These are phyloP conservation scores for Bauhinia variegata DNA, from an alignment of 306 rosid genomes.

Conservation along the genomic window DNA sequence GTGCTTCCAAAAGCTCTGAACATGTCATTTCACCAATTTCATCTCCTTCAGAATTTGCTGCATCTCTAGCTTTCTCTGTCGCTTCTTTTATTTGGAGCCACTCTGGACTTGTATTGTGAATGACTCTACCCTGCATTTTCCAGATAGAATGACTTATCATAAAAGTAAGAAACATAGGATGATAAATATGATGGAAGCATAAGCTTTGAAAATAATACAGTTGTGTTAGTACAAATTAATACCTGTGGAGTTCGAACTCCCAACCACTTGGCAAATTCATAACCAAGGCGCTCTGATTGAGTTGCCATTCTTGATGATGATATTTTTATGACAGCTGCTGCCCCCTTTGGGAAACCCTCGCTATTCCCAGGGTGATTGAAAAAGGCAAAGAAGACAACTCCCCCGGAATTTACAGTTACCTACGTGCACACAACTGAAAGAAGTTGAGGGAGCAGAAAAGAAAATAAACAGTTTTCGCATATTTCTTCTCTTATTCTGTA, in stretches of 20 bases:
- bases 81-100: slow-evolving; percentile 97
- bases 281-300: slow-evolving; percentile 94
- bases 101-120: slow-evolving; percentile 78
- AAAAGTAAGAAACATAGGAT: slow-evolving; percentile 5
- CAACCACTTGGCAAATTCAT: slow-evolving; percentile 85
- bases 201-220: slow-evolving; percentile 19
- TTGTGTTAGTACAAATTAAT: slow-evolving; percentile 23
- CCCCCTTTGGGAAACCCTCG: slow-evolving; percentile 63
- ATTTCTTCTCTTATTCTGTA: slow-evolving; percentile 23
- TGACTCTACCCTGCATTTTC: slow-evolving; percentile 76
- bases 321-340: slow-evolving; percentile 87
- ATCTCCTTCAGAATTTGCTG: slow-evolving; percentile 70
- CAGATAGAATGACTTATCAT: slow-evolving; percentile 19
- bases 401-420: slow-evolving; percentile 96
- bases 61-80: slow-evolving; percentile 79
- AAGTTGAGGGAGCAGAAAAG: slow-evolving; percentile 40
- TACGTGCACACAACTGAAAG: slow-evolving; percentile 51
- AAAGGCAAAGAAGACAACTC: slow-evolving; percentile 91
- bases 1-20: slow-evolving; percentile 94
- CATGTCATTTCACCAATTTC: slow-evolving; percentile 86
- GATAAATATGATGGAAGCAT: slow-evolving; percentile 24
- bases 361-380: slow-evolving; percentile 58
- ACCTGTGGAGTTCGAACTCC: slow-evolving; percentile 94
- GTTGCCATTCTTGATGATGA: slow-evolving; percentile 94
- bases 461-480: slow-evolving; percentile 16